phyloP scores from a whole-genome alignment of 805 yeast species.

The Yamadazyma sp. region DNA sequence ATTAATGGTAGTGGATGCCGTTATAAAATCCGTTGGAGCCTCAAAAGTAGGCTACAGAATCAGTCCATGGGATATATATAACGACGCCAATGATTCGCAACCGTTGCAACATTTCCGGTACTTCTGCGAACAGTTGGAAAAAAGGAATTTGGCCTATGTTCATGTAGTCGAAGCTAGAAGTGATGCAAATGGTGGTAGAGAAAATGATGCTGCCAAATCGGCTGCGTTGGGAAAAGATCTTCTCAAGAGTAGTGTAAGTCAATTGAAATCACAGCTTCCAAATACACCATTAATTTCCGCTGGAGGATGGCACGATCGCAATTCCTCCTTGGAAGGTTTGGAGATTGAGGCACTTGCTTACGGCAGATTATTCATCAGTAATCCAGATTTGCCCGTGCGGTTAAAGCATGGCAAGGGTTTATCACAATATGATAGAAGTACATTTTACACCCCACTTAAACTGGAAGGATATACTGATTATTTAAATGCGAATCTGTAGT shows the following conservation, averaged over 20 bases:
- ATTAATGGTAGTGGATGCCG: constrained; percentile 21
- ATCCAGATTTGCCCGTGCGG: constrained; percentile 45
- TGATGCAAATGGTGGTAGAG: constrained; percentile 19
- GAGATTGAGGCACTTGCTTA: constrained; percentile 26
- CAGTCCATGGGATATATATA: constrained; percentile 21
- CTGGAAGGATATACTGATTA: background rate
- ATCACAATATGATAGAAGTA: constrained; percentile 37
- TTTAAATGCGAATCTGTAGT: too few relatives aligned
- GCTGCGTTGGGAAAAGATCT: too few relatives aligned
- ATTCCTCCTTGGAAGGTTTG: constrained; percentile 1
- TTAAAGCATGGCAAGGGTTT: constrained; percentile 36
- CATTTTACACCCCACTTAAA: constrained; percentile 30
- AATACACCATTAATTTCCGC: constrained; percentile 16
- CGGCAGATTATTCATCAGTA: constrained; percentile 41
- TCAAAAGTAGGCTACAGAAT: constrained; percentile 19
- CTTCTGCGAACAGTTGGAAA: constrained; percentile 15
- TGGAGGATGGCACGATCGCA: constrained; percentile 16
- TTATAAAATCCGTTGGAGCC: constrained; percentile 18
- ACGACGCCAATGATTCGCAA: constrained; percentile 13
- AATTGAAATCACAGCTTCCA: constrained; percentile 4
- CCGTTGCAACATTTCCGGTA: constrained; percentile 15
- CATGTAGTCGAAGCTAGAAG: constrained; percentile 31
- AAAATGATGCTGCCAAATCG: too few relatives aligned
- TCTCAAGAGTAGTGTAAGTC: background rate
- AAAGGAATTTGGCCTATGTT: constrained; percentile 15